Percentiles rank a stretch among this genome's conserved stretches.
phyloP scores from a whole-genome alignment of 78 protist genomes.

The Mastigamoeba balamuthi region DNA sequence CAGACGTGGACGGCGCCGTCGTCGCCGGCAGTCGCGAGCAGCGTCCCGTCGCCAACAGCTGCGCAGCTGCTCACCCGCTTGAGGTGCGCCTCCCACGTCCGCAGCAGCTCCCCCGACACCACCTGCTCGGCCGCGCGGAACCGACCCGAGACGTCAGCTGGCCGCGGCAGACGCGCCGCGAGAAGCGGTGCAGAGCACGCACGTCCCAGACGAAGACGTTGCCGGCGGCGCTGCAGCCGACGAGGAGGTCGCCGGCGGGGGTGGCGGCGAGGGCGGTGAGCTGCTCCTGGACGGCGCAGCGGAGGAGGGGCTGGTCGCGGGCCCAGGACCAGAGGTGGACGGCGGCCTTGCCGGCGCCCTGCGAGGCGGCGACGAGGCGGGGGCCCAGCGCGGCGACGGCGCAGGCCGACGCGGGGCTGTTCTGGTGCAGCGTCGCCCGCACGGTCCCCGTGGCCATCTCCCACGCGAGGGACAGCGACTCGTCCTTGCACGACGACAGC shows the following conservation, averaged over 20 bases:
- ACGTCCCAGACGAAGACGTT: neutral
- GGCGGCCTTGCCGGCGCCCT: too few relatives aligned
- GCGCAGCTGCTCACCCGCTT: neutral
- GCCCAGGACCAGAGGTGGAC: too few relatives aligned
- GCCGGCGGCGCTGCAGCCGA: neutral
- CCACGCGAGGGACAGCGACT: too few relatives aligned
- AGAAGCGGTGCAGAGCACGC: neutral
- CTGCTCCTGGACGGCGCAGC: too few relatives aligned
- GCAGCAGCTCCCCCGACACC: neutral
- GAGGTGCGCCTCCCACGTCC: neutral
- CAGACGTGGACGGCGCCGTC: neutral
- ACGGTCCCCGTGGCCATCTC: too few relatives aligned
- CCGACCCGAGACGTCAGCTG: neutral
- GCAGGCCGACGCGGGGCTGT: too few relatives aligned
- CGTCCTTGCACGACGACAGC: too few relatives aligned
- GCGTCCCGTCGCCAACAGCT: neutral
- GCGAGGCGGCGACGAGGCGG: too few relatives aligned
- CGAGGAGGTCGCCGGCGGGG: neutral
- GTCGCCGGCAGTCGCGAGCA: neutral
- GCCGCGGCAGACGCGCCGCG: neutral
- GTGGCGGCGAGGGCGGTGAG: too few relatives aligned
- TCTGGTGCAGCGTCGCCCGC: too few relatives aligned
- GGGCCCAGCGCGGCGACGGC: too few relatives aligned
- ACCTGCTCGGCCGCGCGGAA: neutral
- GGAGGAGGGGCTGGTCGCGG: too few relatives aligned